These are phyloP conservation scores for Colletotrichum sp. DNA, from an alignment of 2,329 filamentous ascomycete species.

Conservation along the genomic window DNA sequence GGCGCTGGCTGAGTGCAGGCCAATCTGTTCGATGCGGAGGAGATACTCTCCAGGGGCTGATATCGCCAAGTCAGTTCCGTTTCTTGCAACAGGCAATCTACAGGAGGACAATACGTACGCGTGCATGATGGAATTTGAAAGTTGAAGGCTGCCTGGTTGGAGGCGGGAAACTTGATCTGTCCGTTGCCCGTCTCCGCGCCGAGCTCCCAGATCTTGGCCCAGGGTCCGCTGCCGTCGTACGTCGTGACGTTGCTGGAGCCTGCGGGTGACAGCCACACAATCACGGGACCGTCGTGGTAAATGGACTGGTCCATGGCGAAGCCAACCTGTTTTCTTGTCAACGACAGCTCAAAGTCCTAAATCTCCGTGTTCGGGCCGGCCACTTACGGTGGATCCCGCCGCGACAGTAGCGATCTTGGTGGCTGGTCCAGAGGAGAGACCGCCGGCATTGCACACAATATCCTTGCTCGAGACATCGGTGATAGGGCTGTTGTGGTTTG, in stretches of 20 bases:
- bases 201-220: slow-evolving; percentile 17
- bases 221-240: slow-evolving; percentile 14
- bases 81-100: background rate
- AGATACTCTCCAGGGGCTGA: slow-evolving; percentile 32
- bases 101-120: background rate
- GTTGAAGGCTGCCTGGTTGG: slow-evolving; percentile 9
- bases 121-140: slow-evolving; percentile 19
- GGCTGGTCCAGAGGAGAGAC: slow-evolving; percentile 20
- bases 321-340: background rate
- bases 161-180: slow-evolving; percentile 19
- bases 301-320: slow-evolving; percentile 16
- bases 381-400: slow-evolving; percentile 10
- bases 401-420: slow-evolving; percentile 12
- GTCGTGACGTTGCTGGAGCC: background rate
- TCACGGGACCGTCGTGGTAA: slow-evolving; percentile 17
- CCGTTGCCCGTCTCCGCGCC: slow-evolving; percentile 11
- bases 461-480: slow-evolving; percentile 45
- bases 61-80: background rate
- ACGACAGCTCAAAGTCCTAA: background rate
- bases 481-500: slow-evolving; percentile 52
- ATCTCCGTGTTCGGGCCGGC: background rate
- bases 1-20: slow-evolving; percentile 35
- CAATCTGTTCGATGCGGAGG: slow-evolving; percentile 41
- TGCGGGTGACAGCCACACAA: slow-evolving; percentile 15
- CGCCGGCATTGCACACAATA: slow-evolving; percentile 51